Base-by-base conservation (phyloP, 2,329 filamentous ascomycete genomes). In the Cytospora piceae region DNA sequence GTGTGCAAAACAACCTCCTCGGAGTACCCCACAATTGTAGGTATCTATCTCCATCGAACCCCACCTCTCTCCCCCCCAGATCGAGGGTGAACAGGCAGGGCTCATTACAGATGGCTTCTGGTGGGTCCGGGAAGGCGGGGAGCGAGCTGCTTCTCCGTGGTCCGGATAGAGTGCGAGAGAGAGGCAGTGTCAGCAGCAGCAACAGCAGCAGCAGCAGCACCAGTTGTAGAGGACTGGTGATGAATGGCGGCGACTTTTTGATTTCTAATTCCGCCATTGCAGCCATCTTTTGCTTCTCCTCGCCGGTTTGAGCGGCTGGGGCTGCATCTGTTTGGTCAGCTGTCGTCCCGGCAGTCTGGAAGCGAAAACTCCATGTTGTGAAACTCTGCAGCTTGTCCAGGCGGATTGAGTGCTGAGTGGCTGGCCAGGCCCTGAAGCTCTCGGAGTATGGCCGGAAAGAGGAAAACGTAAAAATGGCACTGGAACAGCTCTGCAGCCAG, bases 311-410 rank as follows among this genome's bases (percentile, higher is more conserved):
- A 64, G 61, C 56, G 56, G 61, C 37, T 67, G 61, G 49, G 11
- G 63, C 17, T 49, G 56, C 55, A 49, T 37, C 52, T 61, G 54
- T 58, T 61, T 66, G 66, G 64, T 39, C 66, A 63, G 66, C 63
- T 52, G 51, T 57, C 52, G 49, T 46, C 37, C 63, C 63, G 59
- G 52, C 58, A 37, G 29, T 49, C 39, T 58, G 63, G 66, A 65
- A 67, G 58, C 63, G 62, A 65, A 39, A 20, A 4, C 29, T 22
- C 61, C 34, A 8, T 63, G 61, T 53, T 63, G 61, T 55, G 56
- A 39, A 32, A 24, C 17, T 55, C 27, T 58, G 61, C 61, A 57
- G 31, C 53, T 63, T 14, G 57, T 24, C 60, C 37, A 49, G 42
- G 51, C 37, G 56, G 27, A 51, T 46, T 59, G 61, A 46, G 61